Percentiles rank a stretch among this genome's conserved stretches.
These are phyloP conservation scores for Starmerella powellii DNA, from an alignment of 805 yeast species.

Conservation along the genomic window DNA sequence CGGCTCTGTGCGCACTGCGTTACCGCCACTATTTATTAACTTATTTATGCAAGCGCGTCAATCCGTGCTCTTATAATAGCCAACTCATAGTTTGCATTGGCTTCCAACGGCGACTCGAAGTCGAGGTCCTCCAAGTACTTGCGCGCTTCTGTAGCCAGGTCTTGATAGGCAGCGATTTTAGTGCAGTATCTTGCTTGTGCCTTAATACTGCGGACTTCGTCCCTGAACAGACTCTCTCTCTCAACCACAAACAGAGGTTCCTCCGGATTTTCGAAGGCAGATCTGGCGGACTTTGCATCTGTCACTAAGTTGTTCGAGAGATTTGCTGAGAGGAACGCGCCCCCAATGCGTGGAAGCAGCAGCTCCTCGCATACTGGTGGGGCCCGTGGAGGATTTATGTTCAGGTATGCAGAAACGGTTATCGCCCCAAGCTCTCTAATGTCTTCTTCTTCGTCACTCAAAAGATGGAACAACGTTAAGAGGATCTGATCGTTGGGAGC, in stretches of 20 bases:
- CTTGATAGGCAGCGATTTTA: background rate
- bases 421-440: constrained; percentile 40
- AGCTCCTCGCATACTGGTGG: constrained; percentile 14
- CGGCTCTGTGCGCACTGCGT: no score
- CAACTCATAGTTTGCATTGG: constrained; percentile 4
- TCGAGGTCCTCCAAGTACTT: constrained; percentile 4
- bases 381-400: constrained; percentile 1
- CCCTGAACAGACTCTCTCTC: constrained; percentile 52
- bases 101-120: constrained; percentile 6
- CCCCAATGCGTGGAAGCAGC: constrained; percentile 6
- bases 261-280: constrained; percentile 19
- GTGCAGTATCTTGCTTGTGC: constrained; percentile 1
- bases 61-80: constrained; percentile 2
- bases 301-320: constrained; percentile 12
- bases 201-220: constrained; percentile 30
- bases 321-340: constrained; percentile 4
- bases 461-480: constrained; percentile 18
- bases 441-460: constrained; percentile 54
- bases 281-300: constrained; percentile 20
- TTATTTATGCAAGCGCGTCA: background rate
- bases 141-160: background rate
- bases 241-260: constrained; percentile 52
- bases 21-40: background rate
- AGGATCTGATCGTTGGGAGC: constrained; percentile 1
- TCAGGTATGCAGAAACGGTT: constrained; percentile 31